Conservation (phyloP, 179 eudicot genomes). For the Beta macrorhiza region DNA sequence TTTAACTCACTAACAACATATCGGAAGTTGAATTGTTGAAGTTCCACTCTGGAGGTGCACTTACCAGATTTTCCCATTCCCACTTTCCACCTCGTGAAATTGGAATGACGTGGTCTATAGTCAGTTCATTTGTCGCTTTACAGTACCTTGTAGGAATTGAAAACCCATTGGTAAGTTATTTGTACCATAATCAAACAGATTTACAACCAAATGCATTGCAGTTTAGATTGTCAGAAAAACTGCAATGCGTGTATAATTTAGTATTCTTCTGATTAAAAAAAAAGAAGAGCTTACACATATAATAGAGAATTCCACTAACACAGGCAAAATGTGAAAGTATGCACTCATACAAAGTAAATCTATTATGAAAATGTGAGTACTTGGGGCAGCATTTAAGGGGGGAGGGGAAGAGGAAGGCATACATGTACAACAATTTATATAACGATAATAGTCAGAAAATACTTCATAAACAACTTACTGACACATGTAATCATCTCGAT, state of each 20-base stretch:
- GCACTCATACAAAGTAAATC: background rate
- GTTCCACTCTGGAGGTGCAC: conserved; percentile 22
- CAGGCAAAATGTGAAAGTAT: background rate
- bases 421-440: background rate
- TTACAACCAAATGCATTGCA: background rate
- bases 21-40: background rate
- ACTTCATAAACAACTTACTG: conserved; percentile 60
- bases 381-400: background rate
- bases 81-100: conserved; percentile 83
- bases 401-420: background rate
- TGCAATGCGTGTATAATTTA: background rate
- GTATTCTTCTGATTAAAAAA: background rate
- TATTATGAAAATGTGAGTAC: background rate
- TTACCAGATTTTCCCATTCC: conserved; percentile 96
- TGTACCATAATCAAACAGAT: background rate
- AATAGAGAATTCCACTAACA: background rate
- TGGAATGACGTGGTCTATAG: conserved; percentile 85
- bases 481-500: conserved; percentile 76
- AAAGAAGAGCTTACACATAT: background rate
- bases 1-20: background rate
- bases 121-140: conserved; percentile 58
- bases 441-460: background rate
- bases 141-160: conserved; percentile 55
- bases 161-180: conserved; percentile 4
- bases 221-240: background rate